Percentiles rank a stretch among this genome's conserved stretches.
phyloP scores from a whole-genome alignment of 1,139 yeast genomes.

The Candida tropicalis region DNA sequence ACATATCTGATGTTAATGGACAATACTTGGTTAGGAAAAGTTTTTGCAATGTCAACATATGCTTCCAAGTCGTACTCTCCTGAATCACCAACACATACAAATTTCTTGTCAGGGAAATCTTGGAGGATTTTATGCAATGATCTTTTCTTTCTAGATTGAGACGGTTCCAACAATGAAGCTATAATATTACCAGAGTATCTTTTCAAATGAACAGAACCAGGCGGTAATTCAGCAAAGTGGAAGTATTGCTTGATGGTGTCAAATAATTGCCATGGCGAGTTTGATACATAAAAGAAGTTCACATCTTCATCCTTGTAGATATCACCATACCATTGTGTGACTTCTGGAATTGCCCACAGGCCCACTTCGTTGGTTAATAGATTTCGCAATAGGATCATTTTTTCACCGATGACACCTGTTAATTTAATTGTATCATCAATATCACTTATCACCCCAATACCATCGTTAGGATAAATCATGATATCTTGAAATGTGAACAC shows the following conservation, averaged over 20 bases:
- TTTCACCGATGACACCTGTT: conserved; percentile 89
- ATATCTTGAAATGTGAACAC: conserved; percentile 50
- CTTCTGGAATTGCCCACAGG: conserved; percentile 72
- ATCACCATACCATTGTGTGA: conserved; percentile 66
- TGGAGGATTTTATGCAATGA: conserved; percentile 63
- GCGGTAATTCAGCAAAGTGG: conserved; percentile 59
- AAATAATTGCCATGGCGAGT: conserved; percentile 91
- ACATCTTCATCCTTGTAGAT: conserved; percentile 43
- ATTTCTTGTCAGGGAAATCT: conserved; percentile 78
- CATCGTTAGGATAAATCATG: conserved; percentile 44
- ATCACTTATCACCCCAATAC: conserved; percentile 83
- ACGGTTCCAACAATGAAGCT: conserved; percentile 82
- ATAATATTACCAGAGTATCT: conserved; percentile 83
- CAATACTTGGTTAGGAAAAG: conserved; percentile 61
- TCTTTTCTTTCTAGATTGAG: conserved; percentile 74
- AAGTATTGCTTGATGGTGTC: conserved; percentile 65
- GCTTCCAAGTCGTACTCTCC: conserved; percentile 97
- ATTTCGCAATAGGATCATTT: conserved; percentile 77
- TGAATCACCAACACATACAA: conserved; percentile 88
- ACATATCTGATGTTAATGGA: conserved; percentile 86
- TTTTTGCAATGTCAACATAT: conserved; percentile 67
- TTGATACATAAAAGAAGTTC: conserved; percentile 87
- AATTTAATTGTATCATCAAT: conserved; percentile 91
- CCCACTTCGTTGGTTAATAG: conserved; percentile 67
- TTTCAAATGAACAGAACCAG: conserved; percentile 80